Conservation (phyloP, 2,329 filamentous ascomycete genomes). For the Cercospora beticola region DNA sequence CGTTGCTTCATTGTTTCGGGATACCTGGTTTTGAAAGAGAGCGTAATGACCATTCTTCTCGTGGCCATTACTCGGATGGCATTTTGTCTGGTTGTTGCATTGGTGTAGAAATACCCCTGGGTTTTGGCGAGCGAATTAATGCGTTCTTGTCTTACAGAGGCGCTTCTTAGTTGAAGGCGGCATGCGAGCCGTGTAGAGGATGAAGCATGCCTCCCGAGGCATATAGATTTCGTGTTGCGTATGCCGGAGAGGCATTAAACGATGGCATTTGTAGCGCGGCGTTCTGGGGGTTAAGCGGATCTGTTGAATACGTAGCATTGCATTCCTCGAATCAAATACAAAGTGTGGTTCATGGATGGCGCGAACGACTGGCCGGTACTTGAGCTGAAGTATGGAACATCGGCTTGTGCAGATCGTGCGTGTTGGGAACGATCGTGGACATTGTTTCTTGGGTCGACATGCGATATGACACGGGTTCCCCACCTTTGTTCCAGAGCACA, state of each 20-base stretch:
- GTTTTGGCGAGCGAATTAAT: conserved; percentile 10
- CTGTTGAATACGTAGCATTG: background rate
- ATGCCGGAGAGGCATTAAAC: conserved; percentile 1
- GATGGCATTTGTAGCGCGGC: conserved; percentile 21
- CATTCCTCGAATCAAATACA: background rate
- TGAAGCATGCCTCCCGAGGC: conserved; percentile 10
- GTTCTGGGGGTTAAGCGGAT: conserved; percentile 8
- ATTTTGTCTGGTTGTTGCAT: conserved; percentile 11
- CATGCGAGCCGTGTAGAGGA: conserved; percentile 13
- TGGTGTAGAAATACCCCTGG: conserved; percentile 19
- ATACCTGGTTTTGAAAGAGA: background rate
- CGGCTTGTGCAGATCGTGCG: background rate
- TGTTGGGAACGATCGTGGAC: background rate
- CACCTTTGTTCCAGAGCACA: background rate
- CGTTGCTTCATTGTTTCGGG: background rate
- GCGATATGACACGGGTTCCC: background rate
- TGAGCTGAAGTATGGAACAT: background rate
- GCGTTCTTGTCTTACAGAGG: background rate
- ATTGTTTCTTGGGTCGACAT: background rate
- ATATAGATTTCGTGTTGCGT: background rate
- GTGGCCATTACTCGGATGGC: conserved; percentile 7
- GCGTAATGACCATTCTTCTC: conserved; percentile 13
- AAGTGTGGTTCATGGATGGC: background rate
- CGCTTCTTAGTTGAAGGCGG: background rate
- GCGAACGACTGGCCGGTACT: background rate